Percentiles rank a stretch among this genome's conserved stretches.
These are phyloP conservation scores for Puccinia coronata DNA, from an alignment of 1,284 basidiomycete species.

Conservation along the genomic window DNA sequence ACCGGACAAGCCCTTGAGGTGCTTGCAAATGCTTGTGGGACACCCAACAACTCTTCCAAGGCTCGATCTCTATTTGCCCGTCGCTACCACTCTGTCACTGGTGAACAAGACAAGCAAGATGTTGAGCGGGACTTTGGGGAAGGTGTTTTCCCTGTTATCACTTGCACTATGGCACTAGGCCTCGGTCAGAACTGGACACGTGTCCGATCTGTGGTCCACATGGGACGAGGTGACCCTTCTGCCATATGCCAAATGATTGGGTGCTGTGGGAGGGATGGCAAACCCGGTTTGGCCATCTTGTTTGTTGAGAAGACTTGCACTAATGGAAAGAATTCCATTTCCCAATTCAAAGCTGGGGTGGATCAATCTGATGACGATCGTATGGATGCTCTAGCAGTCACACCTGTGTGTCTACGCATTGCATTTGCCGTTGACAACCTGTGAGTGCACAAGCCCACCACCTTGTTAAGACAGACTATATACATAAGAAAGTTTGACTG, in stretches of 20 bases:
- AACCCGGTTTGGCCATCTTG: neutral
- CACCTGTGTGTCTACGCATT: neutral
- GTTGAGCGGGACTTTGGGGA: neutral
- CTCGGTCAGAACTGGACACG: slow-evolving; percentile 33
- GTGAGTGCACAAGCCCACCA: too few species aligned
- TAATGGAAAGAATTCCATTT: neutral
- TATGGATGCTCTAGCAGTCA: too few species aligned
- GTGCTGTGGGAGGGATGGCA: neutral
- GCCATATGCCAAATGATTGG: slow-evolving; percentile 1
- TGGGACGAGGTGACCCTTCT: slow-evolving; percentile 14
- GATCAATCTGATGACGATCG: neutral
- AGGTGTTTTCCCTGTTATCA: neutral
- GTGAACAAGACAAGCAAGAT: slow-evolving; percentile 5
- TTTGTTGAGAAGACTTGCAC: neutral
- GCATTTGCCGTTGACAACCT: neutral
- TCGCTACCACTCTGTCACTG: slow-evolving; percentile 17
- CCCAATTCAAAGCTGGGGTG: neutral
- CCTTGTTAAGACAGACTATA: too few species aligned
- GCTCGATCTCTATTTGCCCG: neutral
- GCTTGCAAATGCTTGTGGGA: neutral
- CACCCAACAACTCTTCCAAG: neutral
- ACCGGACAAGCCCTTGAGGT: neutral
- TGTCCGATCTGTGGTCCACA: slow-evolving; percentile 1
- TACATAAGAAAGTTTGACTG: too few species aligned
- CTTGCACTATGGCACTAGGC: slow-evolving; percentile 31